A percentile compares a stretch with the other conserved stretches of the same genome.
Evolutionary conservation across 208 protist genomes (phyloP).

Genomic region (Phytomonas sp.): DNA sequence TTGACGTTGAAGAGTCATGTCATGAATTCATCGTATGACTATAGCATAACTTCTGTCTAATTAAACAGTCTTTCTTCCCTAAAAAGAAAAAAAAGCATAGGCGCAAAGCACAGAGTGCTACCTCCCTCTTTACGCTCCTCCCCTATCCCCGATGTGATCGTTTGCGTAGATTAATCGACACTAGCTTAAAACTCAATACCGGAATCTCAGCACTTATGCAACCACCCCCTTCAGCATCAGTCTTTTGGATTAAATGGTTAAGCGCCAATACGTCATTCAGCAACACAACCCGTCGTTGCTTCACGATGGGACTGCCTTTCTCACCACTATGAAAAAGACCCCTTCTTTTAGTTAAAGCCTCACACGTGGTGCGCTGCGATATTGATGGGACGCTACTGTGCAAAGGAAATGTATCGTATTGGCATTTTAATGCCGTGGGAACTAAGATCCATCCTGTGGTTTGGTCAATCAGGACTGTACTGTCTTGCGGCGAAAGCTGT

Average conservation of each 20-base stretch:
- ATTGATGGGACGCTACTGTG: background rate
- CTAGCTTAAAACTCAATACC: background rate
- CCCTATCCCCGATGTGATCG: background rate
- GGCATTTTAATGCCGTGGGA: constrained; percentile 1
- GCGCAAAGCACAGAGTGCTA: background rate
- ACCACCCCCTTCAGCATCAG: background rate
- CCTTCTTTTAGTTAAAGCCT: background rate
- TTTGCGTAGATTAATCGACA: background rate
- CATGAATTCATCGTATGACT: background rate
- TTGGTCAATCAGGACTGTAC: constrained; percentile 17
- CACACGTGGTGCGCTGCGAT: background rate
- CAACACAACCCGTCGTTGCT: background rate
- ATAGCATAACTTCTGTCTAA: background rate
- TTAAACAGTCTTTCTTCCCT: background rate
- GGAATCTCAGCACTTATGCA: background rate
- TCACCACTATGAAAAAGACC: background rate
- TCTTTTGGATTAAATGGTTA: background rate
- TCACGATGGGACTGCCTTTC: background rate
- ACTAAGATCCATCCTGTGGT: background rate
- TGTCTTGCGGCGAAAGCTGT: constrained; percentile 20
- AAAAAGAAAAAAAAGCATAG: background rate
- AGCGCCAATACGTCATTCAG: background rate
- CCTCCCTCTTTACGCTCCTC: background rate
- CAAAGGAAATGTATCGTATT: background rate
- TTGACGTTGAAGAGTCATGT: background rate